Evolutionary conservation across 352 stramenopile species (phyloP).

Genomic region (Phytophthora quininea): DNA sequence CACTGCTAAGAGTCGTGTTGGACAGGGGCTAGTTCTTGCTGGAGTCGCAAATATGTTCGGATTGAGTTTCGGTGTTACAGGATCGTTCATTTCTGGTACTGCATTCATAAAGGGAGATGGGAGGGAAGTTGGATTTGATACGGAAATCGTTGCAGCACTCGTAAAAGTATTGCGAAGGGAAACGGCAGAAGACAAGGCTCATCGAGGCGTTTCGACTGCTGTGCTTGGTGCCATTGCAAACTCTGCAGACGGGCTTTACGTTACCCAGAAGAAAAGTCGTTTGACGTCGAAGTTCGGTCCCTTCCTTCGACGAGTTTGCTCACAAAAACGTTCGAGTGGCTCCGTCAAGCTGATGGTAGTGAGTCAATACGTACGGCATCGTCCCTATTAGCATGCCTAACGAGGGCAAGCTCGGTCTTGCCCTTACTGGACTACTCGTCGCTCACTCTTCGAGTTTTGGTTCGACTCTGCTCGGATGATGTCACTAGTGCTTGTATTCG

Average conservation of each 20-base stretch:
- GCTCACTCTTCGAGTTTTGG: conserved; percentile 33
- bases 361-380: conserved; percentile 9
- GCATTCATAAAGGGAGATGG: conserved; percentile 3
- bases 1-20: background rate
- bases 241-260: conserved; percentile 35
- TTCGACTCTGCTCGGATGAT: conserved; percentile 33
- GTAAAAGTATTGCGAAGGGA: conserved; percentile 29
- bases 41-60: conserved; percentile 40
- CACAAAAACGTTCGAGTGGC: conserved; percentile 38
- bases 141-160: conserved; percentile 22
- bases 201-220: conserved; percentile 6
- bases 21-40: conserved; percentile 19
- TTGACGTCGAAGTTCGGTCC: conserved; percentile 47
- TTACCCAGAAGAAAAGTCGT: conserved; percentile 57
- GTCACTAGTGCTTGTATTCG: conserved; percentile 32
- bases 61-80: conserved; percentile 26
- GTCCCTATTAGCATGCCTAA: conserved; percentile 37
- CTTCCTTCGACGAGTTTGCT: conserved; percentile 38
- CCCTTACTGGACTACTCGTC: conserved; percentile 40
- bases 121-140: conserved; percentile 30
- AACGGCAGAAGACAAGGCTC: background rate
- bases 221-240: conserved; percentile 44
- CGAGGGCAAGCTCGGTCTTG: conserved; percentile 24
- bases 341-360: conserved; percentile 20
- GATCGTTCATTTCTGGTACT: background rate